A percentile compares a stretch with the other conserved stretches of the same genome.
Conservation (phyloP, 1,284 basidiomycete genomes). For the Microbotryomycetes sp. region DNA sequence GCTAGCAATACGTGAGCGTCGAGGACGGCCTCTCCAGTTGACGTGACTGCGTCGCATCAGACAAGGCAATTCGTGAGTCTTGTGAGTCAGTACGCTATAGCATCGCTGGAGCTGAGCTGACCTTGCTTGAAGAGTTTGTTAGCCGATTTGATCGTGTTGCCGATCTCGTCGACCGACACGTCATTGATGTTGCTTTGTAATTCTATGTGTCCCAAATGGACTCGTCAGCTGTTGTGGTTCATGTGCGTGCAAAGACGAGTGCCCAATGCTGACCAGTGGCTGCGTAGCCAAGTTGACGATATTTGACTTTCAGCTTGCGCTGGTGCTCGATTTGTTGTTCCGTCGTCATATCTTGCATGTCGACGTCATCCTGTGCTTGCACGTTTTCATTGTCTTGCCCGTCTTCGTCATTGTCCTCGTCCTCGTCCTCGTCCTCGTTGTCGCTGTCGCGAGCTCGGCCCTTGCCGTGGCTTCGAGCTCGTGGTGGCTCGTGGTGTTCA, state of each 20-base stretch:
- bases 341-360: neutral
- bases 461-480: neutral
- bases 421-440: neutral
- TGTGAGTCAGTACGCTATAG: neutral
- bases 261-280: slow-evolving; percentile 4
- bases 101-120: neutral
- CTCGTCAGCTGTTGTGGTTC: neutral
- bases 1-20: slow-evolving; percentile 37
- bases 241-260: slow-evolving; percentile 7
- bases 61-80: neutral
- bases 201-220: slow-evolving; percentile 2
- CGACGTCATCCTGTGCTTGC: slow-evolving; percentile 1
- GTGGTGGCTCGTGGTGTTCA: neutral
- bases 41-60: slow-evolving; percentile 19
- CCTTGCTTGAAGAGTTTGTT: slow-evolving; percentile 28
- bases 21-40: slow-evolving; percentile 38
- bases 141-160: slow-evolving; percentile 9
- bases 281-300: too few relatives aligned
- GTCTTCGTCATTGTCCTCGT: slow-evolving; percentile 2
- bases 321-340: slow-evolving; percentile 9
- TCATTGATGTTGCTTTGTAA: slow-evolving; percentile 26
- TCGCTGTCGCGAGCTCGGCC: neutral
- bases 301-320: slow-evolving; percentile 17
- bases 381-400: slow-evolving; percentile 9
- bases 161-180: slow-evolving; percentile 22